Base-by-base conservation (phyloP, 306 rosid genomes). In the Bauhinia variegata region DNA sequence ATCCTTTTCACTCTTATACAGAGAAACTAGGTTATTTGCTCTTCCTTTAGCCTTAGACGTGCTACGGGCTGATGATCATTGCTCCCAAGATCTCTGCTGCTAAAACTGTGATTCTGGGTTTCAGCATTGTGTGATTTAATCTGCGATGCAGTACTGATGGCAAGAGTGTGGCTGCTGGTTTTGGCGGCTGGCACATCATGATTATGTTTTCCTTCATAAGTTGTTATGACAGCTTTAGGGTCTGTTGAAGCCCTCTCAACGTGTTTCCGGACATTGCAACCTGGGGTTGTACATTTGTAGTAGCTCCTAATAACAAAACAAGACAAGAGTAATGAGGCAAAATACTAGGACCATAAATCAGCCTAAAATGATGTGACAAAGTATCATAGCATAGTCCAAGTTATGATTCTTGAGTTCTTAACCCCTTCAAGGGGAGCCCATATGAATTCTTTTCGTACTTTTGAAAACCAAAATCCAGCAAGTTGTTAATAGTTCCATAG, bases 151-250 rank as follows among this genome's bases (percentile, higher is more conserved):
- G 59, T 77, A 36, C 62, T 81, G 76, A 66, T 82, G 46, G 84
- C 86, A 13, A 80, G 23, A 11, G 87, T 71, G 82, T 85, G 97
- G 82, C 91, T 86, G 77, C 79, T 75, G 37, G 62, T 78, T 82
- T 73, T 91, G 46, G 95, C 86, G 10, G 88, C 89, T 5, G 97
- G 97, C n/a, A 91, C 89, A 13, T 91, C 87, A 64, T 91, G 97
- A 43, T 82, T 91, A 62, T 91, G 97, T 71, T 86, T 91, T 6
- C 97, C 96, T 77, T 91, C 97, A 2, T 91, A 91, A 16, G 97
- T 86, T 59, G 97, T 88, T 72, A 91, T 88, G 53, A 91, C 96
- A 28, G 95, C 97, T 82, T 88, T 91, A 7, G 84, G 91, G 74
- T 91, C 97, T 0, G 89, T 65, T 0, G 97, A 82, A 41, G 96